A percentile compares a stretch with the other conserved stretches of the same genome.
phyloP scores from a whole-genome alignment of 345 rosid species.

The Eucalyptus albens region DNA sequence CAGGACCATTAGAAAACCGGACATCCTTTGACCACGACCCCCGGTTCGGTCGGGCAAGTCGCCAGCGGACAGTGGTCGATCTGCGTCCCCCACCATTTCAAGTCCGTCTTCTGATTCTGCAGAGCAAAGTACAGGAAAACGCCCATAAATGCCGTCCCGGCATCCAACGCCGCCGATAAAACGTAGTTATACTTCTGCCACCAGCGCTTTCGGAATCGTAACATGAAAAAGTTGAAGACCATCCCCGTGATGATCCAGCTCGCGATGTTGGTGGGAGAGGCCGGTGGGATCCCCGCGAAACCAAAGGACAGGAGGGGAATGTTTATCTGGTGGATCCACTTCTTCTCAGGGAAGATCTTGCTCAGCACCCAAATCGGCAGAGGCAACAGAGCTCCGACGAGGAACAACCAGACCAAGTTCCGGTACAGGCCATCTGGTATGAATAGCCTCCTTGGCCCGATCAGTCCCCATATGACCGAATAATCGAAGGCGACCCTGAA shows the following conservation, averaged over 20 bases:
- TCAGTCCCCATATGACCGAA: slow-evolving; percentile 91
- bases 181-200: slow-evolving; percentile 97
- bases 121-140: slow-evolving; percentile 75
- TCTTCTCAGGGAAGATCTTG: slow-evolving; percentile 71
- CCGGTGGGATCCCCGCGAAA: slow-evolving; percentile 95
- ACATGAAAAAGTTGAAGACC: slow-evolving; percentile 83
- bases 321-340: slow-evolving; percentile 87
- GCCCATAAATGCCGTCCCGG: slow-evolving; percentile 94
- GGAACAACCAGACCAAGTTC: slow-evolving; percentile 84
- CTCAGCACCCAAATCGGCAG: slow-evolving; percentile 79
- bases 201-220: slow-evolving; percentile 71
- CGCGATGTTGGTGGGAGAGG: slow-evolving; percentile 84
- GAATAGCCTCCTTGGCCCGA: slow-evolving; percentile 74
- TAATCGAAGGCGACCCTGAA: slow-evolving; percentile 82
- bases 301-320: slow-evolving; percentile 81
- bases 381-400: slow-evolving; percentile 76
- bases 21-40: slow-evolving; percentile 48
- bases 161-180: slow-evolving; percentile 87
- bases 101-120: slow-evolving; percentile 39
- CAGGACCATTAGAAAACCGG: slow-evolving; percentile 22
- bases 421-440: slow-evolving; percentile 85
- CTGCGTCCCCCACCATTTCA: slow-evolving; percentile 91
- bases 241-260: slow-evolving; percentile 91
- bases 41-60: slow-evolving; percentile 72
- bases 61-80: slow-evolving; percentile 85